These are phyloP conservation scores for Candida railenensis DNA, from an alignment of 805 yeast species.

Conservation along the genomic window DNA sequence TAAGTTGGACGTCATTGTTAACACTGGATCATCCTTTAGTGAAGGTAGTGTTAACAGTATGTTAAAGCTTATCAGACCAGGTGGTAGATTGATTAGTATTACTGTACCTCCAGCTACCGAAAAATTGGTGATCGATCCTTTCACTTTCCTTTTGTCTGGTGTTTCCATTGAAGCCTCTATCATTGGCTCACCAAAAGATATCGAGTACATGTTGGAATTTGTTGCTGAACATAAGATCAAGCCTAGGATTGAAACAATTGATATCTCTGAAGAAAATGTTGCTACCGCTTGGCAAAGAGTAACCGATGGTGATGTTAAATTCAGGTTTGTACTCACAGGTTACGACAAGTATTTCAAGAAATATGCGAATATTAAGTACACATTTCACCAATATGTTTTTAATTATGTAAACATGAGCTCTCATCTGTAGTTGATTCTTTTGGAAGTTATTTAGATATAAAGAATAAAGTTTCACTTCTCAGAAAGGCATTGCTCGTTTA, in stretches of 20 bases:
- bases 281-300: conserved; percentile 55
- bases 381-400: conserved; percentile 60
- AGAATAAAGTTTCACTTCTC: too few species aligned
- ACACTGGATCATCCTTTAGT: conserved; percentile 30
- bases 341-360: conserved; percentile 51
- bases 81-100: conserved; percentile 59
- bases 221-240: conserved; percentile 51
- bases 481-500: too few species aligned
- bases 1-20: conserved; percentile 46
- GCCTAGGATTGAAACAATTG: conserved; percentile 64
- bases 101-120: conserved; percentile 60
- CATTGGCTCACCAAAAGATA: conserved; percentile 63
- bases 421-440: too few species aligned
- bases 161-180: conserved; percentile 56
- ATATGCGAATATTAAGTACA: too few species aligned
- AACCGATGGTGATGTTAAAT: conserved; percentile 55
- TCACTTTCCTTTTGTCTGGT: conserved; percentile 50
- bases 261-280: conserved; percentile 51
- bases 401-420: conserved; percentile 70
- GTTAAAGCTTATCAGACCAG: conserved; percentile 48
- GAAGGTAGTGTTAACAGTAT: too few species aligned
- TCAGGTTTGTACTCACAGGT: conserved; percentile 61
- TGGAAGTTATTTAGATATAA: too few species aligned
- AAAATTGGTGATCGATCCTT: too few species aligned
- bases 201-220: too few species aligned